phyloP scores from a whole-genome alignment of 768 basidiomycete genomes.

The Tricholoma furcatifolium region DNA sequence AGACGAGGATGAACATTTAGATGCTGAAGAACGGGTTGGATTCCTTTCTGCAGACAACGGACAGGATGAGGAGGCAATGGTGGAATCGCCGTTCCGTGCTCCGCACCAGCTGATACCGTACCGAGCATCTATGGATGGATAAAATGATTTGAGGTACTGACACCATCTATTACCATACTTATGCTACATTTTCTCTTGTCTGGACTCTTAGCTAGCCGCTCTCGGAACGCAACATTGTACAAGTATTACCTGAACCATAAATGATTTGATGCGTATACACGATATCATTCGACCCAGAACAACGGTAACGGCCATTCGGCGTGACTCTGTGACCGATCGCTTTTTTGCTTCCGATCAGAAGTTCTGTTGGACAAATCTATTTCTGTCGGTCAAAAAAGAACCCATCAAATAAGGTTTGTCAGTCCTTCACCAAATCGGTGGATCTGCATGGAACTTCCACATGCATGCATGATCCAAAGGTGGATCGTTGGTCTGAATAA shows the following conservation, averaged over 20 bases:
- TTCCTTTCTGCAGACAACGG: constrained; percentile 45
- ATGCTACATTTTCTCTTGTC: constrained; percentile 5
- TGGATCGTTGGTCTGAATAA: constrained; percentile 5
- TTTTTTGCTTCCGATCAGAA: constrained; percentile 40
- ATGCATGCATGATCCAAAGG: constrained; percentile 7
- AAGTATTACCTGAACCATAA: constrained; percentile 5
- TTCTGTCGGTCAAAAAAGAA: constrained; percentile 23
- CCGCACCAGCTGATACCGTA: constrained; percentile 27
- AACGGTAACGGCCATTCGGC: constrained; percentile 12
- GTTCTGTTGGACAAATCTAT: constrained; percentile 36
- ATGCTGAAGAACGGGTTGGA: constrained; percentile 51
- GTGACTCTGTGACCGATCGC: constrained; percentile 12
- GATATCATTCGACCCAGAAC: constrained; percentile 10
- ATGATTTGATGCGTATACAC: constrained; percentile 1
- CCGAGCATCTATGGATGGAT: constrained; percentile 19
- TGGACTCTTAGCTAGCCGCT: constrained; percentile 13
- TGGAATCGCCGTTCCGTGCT: constrained; percentile 43
- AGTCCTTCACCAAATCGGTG: constrained; percentile 11
- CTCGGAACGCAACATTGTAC: constrained; percentile 17
- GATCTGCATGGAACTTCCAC: constrained; percentile 10
- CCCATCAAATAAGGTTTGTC: constrained; percentile 15
- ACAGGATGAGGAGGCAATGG: constrained; percentile 35
- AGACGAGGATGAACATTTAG: constrained; percentile 30
- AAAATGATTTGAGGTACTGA: too few species aligned
- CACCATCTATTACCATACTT: constrained; percentile 12